Percentiles rank a stretch among this genome's conserved stretches.
These are phyloP conservation scores for Cronartium quercuum DNA, from an alignment of 1,284 basidiomycete genomes.

Conservation along the genomic window DNA sequence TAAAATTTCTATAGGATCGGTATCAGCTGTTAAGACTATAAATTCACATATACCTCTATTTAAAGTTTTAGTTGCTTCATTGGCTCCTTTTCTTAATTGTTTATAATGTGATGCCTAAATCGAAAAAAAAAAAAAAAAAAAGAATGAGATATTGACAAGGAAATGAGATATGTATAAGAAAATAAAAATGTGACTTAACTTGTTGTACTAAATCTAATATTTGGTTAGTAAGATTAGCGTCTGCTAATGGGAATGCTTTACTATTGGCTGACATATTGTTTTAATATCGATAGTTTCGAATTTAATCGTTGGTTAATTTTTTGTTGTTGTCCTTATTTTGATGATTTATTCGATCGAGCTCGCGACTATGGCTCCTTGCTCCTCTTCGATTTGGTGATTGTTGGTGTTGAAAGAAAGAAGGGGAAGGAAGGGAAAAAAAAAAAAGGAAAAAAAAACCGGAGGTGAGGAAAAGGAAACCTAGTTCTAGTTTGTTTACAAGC, in stretches of 20 bases:
- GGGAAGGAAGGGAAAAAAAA: too few relatives aligned
- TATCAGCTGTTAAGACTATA: slow-evolving; percentile 92
- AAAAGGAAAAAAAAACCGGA: too few relatives aligned
- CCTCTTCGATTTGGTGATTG: background rate
- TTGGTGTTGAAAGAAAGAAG: too few relatives aligned
- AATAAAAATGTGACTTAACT: slow-evolving; percentile 37
- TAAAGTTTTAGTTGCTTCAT: slow-evolving; percentile 91
- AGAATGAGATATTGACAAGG: slow-evolving; percentile 13
- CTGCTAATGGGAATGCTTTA: slow-evolving; percentile 91
- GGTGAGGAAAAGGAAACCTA: too few relatives aligned
- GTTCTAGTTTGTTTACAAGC: too few relatives aligned
- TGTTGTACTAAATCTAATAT: slow-evolving; percentile 57
- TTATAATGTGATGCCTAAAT: slow-evolving; percentile 86
- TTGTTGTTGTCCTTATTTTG: background rate
- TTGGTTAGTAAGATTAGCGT: slow-evolving; percentile 83
- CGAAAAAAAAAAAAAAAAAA: slow-evolving; percentile 47
- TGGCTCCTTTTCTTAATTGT: slow-evolving; percentile 96
- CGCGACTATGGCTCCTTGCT: slow-evolving; percentile 36
- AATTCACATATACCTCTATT: slow-evolving; percentile 99
- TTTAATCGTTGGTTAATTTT: background rate
- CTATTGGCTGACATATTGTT: slow-evolving; percentile 50
- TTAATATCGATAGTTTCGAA: background rate
- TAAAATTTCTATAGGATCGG: slow-evolving; percentile 95
- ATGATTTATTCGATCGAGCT: background rate
- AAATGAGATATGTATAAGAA: background rate